phyloP scores from a whole-genome alignment of 176 grass and related monocot genomes.

The Juncus effusus region DNA sequence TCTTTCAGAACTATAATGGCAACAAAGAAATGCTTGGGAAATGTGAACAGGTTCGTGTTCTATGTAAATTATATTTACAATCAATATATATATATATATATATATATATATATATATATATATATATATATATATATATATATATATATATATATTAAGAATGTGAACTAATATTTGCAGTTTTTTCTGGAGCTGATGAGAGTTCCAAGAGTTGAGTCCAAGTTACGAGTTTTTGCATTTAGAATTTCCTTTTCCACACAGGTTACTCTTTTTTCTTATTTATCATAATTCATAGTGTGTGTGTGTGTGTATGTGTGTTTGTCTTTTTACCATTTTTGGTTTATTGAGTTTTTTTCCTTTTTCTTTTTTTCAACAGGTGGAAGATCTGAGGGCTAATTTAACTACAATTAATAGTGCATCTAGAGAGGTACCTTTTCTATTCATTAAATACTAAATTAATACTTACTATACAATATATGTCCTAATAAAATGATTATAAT shows the following conservation, averaged over 20 bases:
- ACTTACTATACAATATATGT: background rate
- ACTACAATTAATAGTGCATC: constrained; percentile 84
- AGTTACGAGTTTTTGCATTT: constrained; percentile 94
- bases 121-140: too few relatives aligned
- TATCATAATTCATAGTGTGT: constrained; percentile 3
- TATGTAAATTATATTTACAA: constrained; percentile 18
- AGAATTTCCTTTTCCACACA: constrained; percentile 85
- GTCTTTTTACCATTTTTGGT: constrained; percentile 21
- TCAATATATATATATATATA: too few relatives aligned
- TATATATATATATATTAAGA: constrained; percentile 29
- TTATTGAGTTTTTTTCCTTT: constrained; percentile 1
- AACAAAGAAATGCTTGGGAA: constrained; percentile 95
- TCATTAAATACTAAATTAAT: too few relatives aligned
- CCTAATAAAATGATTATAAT: constrained; percentile 17
- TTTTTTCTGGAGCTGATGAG: constrained; percentile 98
- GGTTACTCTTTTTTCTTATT: constrained; percentile 33
- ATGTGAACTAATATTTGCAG: constrained; percentile 33
- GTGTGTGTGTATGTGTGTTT: background rate
- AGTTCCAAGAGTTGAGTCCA: constrained; percentile 92
- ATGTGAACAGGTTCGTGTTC: constrained; percentile 84
- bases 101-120: too few relatives aligned
- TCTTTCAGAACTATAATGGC: constrained; percentile 63
- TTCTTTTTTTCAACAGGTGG: constrained; percentile 41
- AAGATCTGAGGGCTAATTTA: constrained; percentile 68
- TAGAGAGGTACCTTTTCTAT: constrained; percentile 53